Evolutionary conservation across 805 yeast species (phyloP).

Genomic region (Deakozyma indianensis): DNA sequence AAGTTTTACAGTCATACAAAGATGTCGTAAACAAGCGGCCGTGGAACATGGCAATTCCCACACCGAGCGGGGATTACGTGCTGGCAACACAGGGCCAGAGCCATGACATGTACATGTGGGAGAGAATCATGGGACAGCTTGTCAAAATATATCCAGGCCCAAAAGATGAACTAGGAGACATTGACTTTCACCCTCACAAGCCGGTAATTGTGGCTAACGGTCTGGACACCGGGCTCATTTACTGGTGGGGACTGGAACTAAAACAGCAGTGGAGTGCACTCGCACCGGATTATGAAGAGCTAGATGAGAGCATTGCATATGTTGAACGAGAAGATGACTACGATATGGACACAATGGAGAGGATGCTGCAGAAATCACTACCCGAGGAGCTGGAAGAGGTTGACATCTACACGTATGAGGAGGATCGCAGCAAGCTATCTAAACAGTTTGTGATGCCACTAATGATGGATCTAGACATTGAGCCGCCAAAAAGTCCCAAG

Average conservation of each 20-base stretch:
- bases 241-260: constrained; percentile 65
- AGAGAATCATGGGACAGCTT: constrained; percentile 73
- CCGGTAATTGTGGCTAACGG: constrained; percentile 77
- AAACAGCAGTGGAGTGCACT: constrained; percentile 94
- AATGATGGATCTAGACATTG: neutral
- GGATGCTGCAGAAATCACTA: neutral
- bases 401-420: neutral
- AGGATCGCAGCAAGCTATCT: neutral
- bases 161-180: constrained; percentile 71
- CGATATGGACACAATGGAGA: constrained; percentile 33
- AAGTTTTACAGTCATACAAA: constrained; percentile 68
- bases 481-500: neutral
- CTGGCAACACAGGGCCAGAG: constrained; percentile 82
- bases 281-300: constrained; percentile 92
- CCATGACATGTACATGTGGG: constrained; percentile 88
- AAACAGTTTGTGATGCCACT: neutral
- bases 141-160: constrained; percentile 85
- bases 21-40: constrained; percentile 80
- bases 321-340: constrained; percentile 86
- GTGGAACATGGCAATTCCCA: constrained; percentile 73
- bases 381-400: neutral
- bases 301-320: constrained; percentile 82
- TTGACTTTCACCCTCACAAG: constrained; percentile 69
- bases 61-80: constrained; percentile 65
- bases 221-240: constrained; percentile 66